These are phyloP conservation scores for Pythium volutum DNA, from an alignment of 352 stramenopile species.

Conservation along the genomic window DNA sequence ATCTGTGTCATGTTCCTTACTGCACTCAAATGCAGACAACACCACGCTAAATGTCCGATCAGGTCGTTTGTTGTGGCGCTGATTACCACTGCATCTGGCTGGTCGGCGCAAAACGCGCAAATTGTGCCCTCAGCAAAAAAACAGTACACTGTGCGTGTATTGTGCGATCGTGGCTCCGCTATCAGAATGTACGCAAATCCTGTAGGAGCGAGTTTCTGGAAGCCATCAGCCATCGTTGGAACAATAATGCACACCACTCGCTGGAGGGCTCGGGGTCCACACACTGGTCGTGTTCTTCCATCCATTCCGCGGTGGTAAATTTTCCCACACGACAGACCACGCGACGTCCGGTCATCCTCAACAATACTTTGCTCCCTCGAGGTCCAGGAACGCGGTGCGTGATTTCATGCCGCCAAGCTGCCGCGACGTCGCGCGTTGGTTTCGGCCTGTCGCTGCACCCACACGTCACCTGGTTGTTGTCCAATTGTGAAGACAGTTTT, in stretches of 20 bases:
- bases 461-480: not conserved
- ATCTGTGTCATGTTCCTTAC: not conserved
- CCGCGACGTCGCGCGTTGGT: not conserved
- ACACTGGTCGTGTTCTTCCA: too few species aligned
- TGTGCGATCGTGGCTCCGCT: not conserved
- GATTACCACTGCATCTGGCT: not conserved
- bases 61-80: not conserved
- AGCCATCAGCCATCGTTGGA: not conserved
- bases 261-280: too few species aligned
- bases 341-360: too few species aligned
- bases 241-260: too few species aligned
- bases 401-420: not conserved
- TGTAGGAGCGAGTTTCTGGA: not conserved
- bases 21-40: not conserved
- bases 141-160: not conserved
- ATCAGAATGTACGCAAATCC: not conserved
- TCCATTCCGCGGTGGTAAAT: not conserved
- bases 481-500: not conserved
- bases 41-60: not conserved
- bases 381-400: too few species aligned
- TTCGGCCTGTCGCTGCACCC: not conserved
- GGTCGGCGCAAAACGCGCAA: not conserved
- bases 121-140: not conserved
- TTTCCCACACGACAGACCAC: too few species aligned
- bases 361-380: too few species aligned